phyloP scores from a whole-genome alignment of 352 stramenopile species.

The Globisporangium viniferum region DNA sequence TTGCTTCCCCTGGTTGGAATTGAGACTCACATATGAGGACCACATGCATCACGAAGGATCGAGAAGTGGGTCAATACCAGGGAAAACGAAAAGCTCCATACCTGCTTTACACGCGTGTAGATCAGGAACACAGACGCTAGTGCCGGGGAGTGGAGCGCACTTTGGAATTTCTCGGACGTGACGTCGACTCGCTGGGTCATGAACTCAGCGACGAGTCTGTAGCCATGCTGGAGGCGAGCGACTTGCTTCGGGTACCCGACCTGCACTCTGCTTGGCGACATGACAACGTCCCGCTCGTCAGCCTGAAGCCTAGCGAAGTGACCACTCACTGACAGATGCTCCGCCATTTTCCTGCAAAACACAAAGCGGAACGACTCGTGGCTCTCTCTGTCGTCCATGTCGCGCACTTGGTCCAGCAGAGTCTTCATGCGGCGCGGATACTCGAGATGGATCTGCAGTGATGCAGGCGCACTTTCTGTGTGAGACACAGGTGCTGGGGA shows the following conservation, averaged over 20 bases:
- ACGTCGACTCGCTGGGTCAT: conserved; percentile 28
- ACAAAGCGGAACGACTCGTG: conserved; percentile 34
- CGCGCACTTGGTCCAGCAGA: conserved; percentile 36
- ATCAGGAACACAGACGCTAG: conserved; percentile 45
- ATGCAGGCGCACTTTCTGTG: not conserved
- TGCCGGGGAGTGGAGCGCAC: conserved; percentile 26
- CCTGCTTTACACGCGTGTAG: conserved; percentile 49
- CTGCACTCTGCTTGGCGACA: conserved; percentile 24
- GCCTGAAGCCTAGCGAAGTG: not conserved
- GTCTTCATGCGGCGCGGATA: conserved; percentile 49
- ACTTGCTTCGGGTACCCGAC: conserved; percentile 32
- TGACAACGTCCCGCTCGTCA: not conserved
- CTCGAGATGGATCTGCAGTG: conserved; percentile 24
- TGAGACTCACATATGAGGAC: not conserved
- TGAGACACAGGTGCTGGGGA: not conserved
- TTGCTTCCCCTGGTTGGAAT: conserved; percentile 32
- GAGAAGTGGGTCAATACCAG: not conserved
- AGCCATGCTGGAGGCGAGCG: conserved; percentile 30
- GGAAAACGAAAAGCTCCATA: conserved; percentile 11
- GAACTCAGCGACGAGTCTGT: conserved; percentile 31
- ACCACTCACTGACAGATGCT: conserved; percentile 30
- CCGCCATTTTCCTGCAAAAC: conserved; percentile 56
- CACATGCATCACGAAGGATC: not conserved
- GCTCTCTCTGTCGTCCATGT: conserved; percentile 25
- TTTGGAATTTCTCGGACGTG: conserved; percentile 25